These are phyloP conservation scores for Canavalia ensiformis DNA, from an alignment of 306 rosid genomes.

Conservation along the genomic window DNA sequence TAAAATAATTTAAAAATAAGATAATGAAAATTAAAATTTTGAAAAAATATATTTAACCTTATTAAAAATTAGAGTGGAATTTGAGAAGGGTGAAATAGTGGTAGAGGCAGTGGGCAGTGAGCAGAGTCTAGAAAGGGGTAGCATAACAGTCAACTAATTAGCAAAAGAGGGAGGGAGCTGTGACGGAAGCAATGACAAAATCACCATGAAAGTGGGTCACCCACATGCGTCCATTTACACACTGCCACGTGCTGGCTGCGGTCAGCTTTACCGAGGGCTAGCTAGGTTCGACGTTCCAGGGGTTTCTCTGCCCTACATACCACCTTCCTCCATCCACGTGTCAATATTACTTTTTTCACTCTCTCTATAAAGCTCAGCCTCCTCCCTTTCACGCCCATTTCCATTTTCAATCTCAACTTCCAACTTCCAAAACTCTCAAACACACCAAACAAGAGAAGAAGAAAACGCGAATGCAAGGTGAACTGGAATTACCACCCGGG, in stretches of 20 bases:
- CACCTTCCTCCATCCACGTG: slow-evolving; percentile 59
- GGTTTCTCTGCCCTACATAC: slow-evolving; percentile 7
- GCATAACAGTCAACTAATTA: slow-evolving; percentile 52
- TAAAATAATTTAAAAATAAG: no score
- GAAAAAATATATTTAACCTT: no score
- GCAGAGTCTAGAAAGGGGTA: neutral
- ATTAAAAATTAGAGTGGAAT: no score
- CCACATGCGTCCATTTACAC: slow-evolving; percentile 30
- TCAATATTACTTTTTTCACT: neutral
- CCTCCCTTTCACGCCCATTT: neutral
- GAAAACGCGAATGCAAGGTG: slow-evolving; percentile 57
- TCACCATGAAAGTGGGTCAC: neutral
- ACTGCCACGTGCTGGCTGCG: slow-evolving; percentile 52
- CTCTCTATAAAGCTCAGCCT: slow-evolving; percentile 40
- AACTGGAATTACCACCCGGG: slow-evolving; percentile 79
- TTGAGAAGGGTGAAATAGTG: no score
- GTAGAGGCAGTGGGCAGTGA: no score
- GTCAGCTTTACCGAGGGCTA: neutral
- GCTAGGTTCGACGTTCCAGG: neutral
- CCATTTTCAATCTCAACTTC: neutral
- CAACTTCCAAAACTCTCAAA: neutral
- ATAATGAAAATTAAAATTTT: no score
- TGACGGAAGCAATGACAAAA: slow-evolving; percentile 88
- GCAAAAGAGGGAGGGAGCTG: neutral
- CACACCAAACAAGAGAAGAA: neutral